phyloP scores from a whole-genome alignment of 2,329 filamentous ascomycete species.

The Teratosphaeriaceae sp. region DNA sequence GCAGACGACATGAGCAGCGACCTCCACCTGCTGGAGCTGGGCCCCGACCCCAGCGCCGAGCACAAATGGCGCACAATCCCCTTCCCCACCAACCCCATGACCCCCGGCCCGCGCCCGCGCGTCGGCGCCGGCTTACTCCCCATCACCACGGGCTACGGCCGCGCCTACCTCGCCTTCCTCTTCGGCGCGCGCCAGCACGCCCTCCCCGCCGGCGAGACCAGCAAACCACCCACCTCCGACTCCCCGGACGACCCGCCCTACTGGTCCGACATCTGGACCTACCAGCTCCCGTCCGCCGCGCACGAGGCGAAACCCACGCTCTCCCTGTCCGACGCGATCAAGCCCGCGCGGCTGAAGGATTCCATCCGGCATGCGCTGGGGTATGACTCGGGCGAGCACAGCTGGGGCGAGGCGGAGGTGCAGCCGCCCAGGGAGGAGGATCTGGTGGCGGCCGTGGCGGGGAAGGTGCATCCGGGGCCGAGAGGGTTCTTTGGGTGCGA shows the following conservation, averaged over 20 bases:
- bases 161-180: constrained; percentile 39
- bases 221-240: constrained; percentile 11
- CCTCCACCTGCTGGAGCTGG: constrained; percentile 22
- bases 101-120: constrained; percentile 36
- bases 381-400: constrained; percentile 33
- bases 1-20: constrained; percentile 26
- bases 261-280: constrained; percentile 39
- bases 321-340: constrained; percentile 26
- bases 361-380: constrained; percentile 35
- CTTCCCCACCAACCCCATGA: constrained; percentile 38
- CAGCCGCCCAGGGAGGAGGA: constrained; percentile 27
- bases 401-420: constrained; percentile 38
- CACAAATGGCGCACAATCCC: constrained; percentile 34
- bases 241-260: constrained; percentile 9
- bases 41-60: constrained; percentile 16
- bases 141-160: constrained; percentile 38
- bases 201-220: constrained; percentile 7
- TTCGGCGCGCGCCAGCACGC: constrained; percentile 28
- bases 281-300: constrained; percentile 35
- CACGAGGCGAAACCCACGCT: constrained; percentile 20
- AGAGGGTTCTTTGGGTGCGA: constrained; percentile 37
- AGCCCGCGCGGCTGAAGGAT: constrained; percentile 41
- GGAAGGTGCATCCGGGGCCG: constrained; percentile 40
- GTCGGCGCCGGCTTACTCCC: constrained; percentile 34
- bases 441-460: constrained; percentile 29